A percentile compares a stretch with the other conserved stretches of the same genome.
Evolutionary conservation across 768 basidiomycete genomes (phyloP).

Genomic region (Hypholoma sublateritium): DNA sequence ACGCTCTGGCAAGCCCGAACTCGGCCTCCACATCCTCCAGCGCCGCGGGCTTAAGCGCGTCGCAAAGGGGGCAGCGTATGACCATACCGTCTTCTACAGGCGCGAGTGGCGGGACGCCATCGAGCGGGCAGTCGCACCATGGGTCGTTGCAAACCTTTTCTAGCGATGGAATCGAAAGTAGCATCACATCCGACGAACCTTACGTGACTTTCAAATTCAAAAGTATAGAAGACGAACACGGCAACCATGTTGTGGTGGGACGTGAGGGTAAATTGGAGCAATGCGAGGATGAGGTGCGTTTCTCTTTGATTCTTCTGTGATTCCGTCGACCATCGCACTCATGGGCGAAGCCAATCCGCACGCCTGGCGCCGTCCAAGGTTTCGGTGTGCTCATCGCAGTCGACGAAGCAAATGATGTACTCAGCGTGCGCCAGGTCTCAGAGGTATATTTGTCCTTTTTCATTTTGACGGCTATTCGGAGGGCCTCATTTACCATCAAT

Average conservation of each 20-base stretch:
- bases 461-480: neutral
- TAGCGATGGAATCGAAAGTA: conserved; percentile 10
- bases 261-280: conserved; percentile 61
- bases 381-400: conserved; percentile 81
- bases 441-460: conserved; percentile 47
- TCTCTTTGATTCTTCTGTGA: neutral
- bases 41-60: neutral
- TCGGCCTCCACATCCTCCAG: neutral
- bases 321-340: conserved; percentile 1
- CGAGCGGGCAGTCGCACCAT: conserved; percentile 13
- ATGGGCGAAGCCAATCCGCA: conserved; percentile 63
- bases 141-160: conserved; percentile 8
- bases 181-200: conserved; percentile 23
- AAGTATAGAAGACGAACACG: conserved; percentile 61
- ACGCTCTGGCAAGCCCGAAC: neutral
- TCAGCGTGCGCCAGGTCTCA: conserved; percentile 75
- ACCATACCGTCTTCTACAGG: neutral
- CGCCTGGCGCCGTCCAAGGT: conserved; percentile 79
- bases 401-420: conserved; percentile 54
- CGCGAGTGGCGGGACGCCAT: conserved; percentile 7
- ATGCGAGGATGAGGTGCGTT: conserved; percentile 77
- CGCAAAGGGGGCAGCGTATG: neutral
- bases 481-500: conserved; percentile 4
- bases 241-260: conserved; percentile 70
- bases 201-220: conserved; percentile 64